Percentiles rank a stretch among this genome's conserved stretches.
These are phyloP conservation scores for Lactifluus echinatus DNA, from an alignment of 768 basidiomycete species.

Conservation along the genomic window DNA sequence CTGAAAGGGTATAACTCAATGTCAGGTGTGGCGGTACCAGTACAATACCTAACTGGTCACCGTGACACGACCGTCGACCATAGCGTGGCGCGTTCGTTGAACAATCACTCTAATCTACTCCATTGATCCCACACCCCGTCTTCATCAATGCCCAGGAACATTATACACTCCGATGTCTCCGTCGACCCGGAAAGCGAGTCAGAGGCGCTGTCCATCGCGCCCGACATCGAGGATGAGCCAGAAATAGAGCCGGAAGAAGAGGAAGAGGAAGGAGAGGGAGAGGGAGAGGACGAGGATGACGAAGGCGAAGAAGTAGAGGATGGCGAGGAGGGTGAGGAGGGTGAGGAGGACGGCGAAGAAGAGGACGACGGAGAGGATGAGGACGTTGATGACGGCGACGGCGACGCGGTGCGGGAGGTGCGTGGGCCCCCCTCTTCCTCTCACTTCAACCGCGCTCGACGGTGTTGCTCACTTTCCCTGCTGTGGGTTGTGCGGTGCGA, in stretches of 20 bases:
- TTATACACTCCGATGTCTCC: constrained; percentile 18
- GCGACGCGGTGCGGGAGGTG: constrained; percentile 22
- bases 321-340: constrained; percentile 33
- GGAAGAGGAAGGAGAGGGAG: constrained; percentile 24
- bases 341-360: constrained; percentile 19
- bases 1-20: too few species aligned
- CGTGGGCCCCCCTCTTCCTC: not conserved
- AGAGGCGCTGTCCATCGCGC: constrained; percentile 10
- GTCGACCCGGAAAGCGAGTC: constrained; percentile 18
- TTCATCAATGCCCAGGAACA: constrained; percentile 14
- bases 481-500: constrained; percentile 1
- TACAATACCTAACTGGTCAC: too few species aligned
- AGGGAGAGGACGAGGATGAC: constrained; percentile 34
- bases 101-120: not conserved
- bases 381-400: constrained; percentile 13
- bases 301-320: constrained; percentile 18
- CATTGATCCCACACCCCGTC: not conserved
- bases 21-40: too few species aligned
- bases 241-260: constrained; percentile 33
- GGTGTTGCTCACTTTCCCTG: not conserved
- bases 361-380: constrained; percentile 20
- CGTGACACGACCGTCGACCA: too few species aligned
- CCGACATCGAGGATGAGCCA: constrained; percentile 32
- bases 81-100: not conserved
- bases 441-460: not conserved